Percentiles rank a stretch among this genome's conserved stretches.
Evolutionary conservation across 306 rosid genomes (phyloP).

Genomic region (Nissolia schottii): DNA sequence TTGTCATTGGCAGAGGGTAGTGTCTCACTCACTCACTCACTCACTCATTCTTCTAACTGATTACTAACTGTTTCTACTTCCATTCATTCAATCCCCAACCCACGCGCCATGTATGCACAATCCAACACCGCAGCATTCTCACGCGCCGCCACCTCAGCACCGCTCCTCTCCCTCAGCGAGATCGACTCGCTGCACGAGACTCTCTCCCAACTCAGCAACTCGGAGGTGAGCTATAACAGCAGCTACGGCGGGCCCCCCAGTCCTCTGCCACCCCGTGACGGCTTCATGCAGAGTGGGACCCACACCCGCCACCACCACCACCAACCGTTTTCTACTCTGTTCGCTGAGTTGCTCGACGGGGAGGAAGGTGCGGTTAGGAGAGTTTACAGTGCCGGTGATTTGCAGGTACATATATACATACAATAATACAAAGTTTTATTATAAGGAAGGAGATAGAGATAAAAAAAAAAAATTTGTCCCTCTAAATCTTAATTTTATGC

Average conservation of each 20-base stretch:
- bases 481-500: too few species aligned
- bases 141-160: conserved; percentile 19
- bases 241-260: conserved; percentile 57
- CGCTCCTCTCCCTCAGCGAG: conserved; percentile 10
- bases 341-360: conserved; percentile 31
- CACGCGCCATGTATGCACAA: conserved; percentile 57
- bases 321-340: conserved; percentile 24
- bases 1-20: not conserved
- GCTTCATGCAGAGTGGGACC: conserved; percentile 43
- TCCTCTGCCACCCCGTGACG: conserved; percentile 24
- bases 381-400: conserved; percentile 65
- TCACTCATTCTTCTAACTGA: not conserved
- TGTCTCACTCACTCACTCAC: not conserved
- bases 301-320: conserved; percentile 37
- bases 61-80: not conserved
- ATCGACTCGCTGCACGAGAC: conserved; percentile 35
- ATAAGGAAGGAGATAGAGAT: too few species aligned
- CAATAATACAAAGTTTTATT: too few species aligned
- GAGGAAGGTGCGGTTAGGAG: conserved; percentile 45
- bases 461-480: too few species aligned
- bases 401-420: conserved; percentile 48
- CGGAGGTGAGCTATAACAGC: conserved; percentile 40
- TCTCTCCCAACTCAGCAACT: conserved; percentile 30
- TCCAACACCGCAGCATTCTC: conserved; percentile 17
- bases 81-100: not conserved